phyloP scores from a whole-genome alignment of 257 asterid genomes.

The Cynanchum wilfordii region DNA sequence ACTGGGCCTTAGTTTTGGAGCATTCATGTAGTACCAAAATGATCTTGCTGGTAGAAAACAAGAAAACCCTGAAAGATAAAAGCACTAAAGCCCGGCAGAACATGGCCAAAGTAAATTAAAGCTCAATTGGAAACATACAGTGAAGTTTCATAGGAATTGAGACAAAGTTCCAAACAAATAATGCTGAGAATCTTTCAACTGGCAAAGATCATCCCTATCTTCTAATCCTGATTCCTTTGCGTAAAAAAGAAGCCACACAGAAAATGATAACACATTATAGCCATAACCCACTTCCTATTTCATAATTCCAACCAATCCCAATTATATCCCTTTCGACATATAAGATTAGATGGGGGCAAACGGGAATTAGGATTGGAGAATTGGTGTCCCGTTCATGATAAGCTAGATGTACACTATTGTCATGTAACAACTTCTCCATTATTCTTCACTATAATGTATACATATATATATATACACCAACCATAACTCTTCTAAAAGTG shows the following conservation, averaged over 20 bases:
- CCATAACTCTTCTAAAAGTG: too few relatives aligned
- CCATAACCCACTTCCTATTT: not conserved
- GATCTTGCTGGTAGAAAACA: not conserved
- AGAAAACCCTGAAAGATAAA: not conserved
- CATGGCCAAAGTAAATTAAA: not conserved
- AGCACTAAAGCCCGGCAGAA: not conserved
- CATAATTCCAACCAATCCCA: not conserved
- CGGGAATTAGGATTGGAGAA: not conserved
- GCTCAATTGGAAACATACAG: not conserved
- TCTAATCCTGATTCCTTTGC: not conserved
- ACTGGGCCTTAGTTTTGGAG: not conserved
- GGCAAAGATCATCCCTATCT: not conserved
- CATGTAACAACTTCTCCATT: not conserved
- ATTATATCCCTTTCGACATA: not conserved
- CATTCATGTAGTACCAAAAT: not conserved
- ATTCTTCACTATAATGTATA: too few relatives aligned
- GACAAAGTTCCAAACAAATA: not conserved
- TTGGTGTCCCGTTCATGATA: not conserved
- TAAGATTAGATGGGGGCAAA: not conserved
- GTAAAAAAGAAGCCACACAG: not conserved
- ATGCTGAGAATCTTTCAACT: not conserved
- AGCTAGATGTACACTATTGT: not conserved
- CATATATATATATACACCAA: too few relatives aligned
- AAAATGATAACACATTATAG: not conserved
- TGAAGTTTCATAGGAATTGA: not conserved